Evolutionary conservation across 1,284 basidiomycete species (phyloP).

Genomic region (Cryptococcus maquisensis): DNA sequence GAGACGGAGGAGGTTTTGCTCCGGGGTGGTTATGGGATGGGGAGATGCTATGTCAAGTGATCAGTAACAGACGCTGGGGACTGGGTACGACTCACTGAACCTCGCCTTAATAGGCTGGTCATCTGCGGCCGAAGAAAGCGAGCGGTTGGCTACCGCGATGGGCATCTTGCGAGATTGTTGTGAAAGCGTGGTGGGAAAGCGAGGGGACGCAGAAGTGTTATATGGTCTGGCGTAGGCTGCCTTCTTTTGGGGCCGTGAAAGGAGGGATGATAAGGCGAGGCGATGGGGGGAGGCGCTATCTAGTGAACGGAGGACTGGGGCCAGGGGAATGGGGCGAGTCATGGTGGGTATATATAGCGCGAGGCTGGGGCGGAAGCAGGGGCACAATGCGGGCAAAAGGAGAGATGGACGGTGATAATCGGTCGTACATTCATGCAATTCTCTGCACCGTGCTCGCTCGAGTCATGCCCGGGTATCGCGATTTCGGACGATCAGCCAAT

Average conservation of each 20-base stretch:
- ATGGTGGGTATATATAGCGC: not conserved
- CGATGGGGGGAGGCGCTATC: not conserved
- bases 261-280: not conserved
- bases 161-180: not conserved
- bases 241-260: not conserved
- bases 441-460: no score
- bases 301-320: not conserved
- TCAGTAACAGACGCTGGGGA: not conserved
- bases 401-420: not conserved
- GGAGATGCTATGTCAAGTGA: constrained; percentile 1
- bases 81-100: constrained; percentile 3
- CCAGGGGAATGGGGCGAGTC: not conserved
- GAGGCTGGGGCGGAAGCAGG: not conserved
- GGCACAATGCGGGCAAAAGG: not conserved
- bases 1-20: constrained; percentile 42
- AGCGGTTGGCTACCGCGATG: not conserved
- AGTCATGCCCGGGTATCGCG: no score
- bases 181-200: not conserved
- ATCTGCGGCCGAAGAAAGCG: not conserved
- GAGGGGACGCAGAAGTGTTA: not conserved
- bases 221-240: not conserved
- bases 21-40: constrained; percentile 17
- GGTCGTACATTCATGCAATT: not conserved
- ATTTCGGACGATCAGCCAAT: no score
- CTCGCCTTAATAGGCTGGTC: not conserved